Conservation (phyloP, 805 yeast species). For the Kazachstania martiniae region DNA sequence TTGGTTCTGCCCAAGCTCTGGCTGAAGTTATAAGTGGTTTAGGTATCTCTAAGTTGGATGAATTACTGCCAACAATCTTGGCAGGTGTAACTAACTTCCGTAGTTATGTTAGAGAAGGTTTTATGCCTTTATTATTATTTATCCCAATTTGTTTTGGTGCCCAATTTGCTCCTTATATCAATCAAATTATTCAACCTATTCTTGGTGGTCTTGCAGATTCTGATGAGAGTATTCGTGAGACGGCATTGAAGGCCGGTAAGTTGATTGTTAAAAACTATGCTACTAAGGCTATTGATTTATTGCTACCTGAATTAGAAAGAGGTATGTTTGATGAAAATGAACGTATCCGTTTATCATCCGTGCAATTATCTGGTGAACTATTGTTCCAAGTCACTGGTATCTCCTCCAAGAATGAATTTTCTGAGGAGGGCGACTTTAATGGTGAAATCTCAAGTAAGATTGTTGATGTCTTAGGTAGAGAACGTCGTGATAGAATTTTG, state of each 20-base stretch:
- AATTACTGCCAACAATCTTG: constrained; percentile 70
- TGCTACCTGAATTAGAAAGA: constrained; percentile 85
- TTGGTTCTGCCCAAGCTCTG: constrained; percentile 95
- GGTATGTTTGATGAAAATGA: constrained; percentile 77
- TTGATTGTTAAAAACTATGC: constrained; percentile 87
- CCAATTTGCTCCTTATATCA: constrained; percentile 82
- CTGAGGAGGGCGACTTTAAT: constrained; percentile 34
- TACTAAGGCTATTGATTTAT: constrained; percentile 79
- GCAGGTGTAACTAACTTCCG: constrained; percentile 58
- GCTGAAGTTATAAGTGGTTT: constrained; percentile 90
- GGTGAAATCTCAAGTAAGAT: constrained; percentile 52
- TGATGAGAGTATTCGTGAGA: constrained; percentile 78
- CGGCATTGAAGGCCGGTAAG: constrained; percentile 86
- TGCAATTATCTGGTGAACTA: constrained; percentile 90
- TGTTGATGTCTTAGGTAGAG: constrained; percentile 71
- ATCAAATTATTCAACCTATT: constrained; percentile 82
- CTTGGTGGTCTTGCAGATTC: constrained; percentile 83
- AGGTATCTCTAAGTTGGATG: constrained; percentile 81
- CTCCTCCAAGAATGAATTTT: constrained; percentile 60
- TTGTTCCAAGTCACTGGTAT: constrained; percentile 91
- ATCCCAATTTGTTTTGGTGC: constrained; percentile 91
- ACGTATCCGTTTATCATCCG: constrained; percentile 86
- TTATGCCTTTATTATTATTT: constrained; percentile 77
- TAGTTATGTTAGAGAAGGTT: constrained; percentile 77
- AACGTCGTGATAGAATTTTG: constrained; percentile 77